phyloP scores from a whole-genome alignment of 2,329 filamentous ascomycete genomes.

The Dactylonectria macrodidyma region DNA sequence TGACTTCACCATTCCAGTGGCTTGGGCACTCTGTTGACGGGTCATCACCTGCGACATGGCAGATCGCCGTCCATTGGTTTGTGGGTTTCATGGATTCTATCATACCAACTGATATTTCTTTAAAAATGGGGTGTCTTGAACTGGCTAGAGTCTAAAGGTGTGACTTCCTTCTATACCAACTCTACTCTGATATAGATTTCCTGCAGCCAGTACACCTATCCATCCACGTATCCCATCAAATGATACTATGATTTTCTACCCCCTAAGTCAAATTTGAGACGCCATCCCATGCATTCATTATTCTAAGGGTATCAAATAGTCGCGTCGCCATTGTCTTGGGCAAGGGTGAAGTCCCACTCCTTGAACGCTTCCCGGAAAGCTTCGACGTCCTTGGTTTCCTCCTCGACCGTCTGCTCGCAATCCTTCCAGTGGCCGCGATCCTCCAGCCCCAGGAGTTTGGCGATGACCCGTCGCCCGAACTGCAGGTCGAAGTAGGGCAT shows the following conservation, averaged over 20 bases:
- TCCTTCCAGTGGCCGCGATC: conserved; percentile 87
- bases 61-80: not conserved
- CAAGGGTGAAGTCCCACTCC: conserved; percentile 84
- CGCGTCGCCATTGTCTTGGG: conserved; percentile 30
- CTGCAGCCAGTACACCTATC: not conserved
- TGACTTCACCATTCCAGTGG: no score
- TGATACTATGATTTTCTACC: not conserved
- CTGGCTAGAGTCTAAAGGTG: no score
- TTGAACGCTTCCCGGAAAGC: conserved; percentile 87
- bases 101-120: not conserved
- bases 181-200: not conserved
- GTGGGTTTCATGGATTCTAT: not conserved
- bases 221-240: not conserved
- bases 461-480: conserved; percentile 89
- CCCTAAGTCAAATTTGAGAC: conserved; percentile 30
- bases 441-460: conserved; percentile 88
- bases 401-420: conserved; percentile 81
- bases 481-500: conserved; percentile 87
- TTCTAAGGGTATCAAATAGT: conserved; percentile 28
- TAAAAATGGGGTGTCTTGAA: not conserved
- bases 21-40: no score
- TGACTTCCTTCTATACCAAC: no score
- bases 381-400: conserved; percentile 84
- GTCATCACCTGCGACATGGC: no score
- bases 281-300: conserved; percentile 36